Evolutionary conservation across 2,329 filamentous ascomycete species (phyloP), one percentile per base, ranked within the genome.

Genomic region (Aspergillus persii): DNA sequence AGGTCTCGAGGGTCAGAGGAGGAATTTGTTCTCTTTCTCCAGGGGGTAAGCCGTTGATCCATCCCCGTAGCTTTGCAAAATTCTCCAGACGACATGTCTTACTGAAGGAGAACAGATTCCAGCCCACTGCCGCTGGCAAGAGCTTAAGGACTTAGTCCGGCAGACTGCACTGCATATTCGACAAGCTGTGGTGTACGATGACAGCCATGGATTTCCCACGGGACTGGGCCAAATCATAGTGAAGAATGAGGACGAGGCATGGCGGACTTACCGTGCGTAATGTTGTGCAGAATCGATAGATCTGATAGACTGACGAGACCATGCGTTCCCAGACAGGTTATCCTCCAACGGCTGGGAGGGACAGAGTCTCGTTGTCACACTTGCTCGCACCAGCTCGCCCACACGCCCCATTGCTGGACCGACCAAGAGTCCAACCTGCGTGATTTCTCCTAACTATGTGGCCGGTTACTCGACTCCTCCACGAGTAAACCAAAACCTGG

Each of bases 21-120:
- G 61, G 76, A 79, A 67, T 79, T 76, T 50, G 76, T 79, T n/a
- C 63, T 79, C 11, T 79, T 78, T 58, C 69, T 79, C 18, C 76
- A 78, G 57, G 76, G 76, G 23, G 76, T 79, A 66, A 71, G 74
- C 56, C 27, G 8, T 11, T 2, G 46, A 39, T 53, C 29, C n/a
- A 53, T 18, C 26, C 23, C 9, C 44, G 30, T 18, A 33, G 50
- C 27, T 36, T 23, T 30, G 27, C 39, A 11, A 46, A 5, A 47
- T 31, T 12, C 12, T 41, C 36, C 11, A 41, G 36, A 27, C 27
- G 46, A 44, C 8, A 41, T 54, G 53, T 57, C 50, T 66, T 65
- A 63, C 65, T 59, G 51, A 53, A 9, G 50, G 58, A 36, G 58
- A 36, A 15, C 47, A 79, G 76, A 75, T 79, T 54, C 76, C 76